Conservation (phyloP, 495 filamentous ascomycete species). For the Xylaria curta region DNA sequence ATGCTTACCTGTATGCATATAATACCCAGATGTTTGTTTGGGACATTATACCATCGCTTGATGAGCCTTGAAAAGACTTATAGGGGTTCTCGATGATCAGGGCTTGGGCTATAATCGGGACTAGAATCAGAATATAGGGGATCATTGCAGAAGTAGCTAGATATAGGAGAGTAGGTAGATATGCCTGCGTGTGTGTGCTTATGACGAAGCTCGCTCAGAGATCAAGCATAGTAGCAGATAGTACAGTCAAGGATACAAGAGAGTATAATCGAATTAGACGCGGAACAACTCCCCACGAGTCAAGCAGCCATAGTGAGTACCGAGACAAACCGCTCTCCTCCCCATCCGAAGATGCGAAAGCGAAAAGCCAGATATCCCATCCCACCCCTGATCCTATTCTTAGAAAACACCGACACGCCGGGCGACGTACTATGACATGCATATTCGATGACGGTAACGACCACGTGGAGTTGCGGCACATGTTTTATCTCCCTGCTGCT, state of each 20-base stretch:
- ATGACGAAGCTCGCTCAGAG: not conserved
- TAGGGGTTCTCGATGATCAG: not conserved
- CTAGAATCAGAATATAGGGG: not conserved
- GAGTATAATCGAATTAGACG: not conserved
- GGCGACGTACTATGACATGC: conserved; percentile 13
- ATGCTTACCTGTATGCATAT: not conserved
- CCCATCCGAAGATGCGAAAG: not conserved
- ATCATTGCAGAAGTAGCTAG: not conserved
- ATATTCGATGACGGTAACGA: not conserved
- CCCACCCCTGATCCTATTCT: not conserved
- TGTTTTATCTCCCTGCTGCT: not conserved
- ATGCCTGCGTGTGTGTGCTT: not conserved
- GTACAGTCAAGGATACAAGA: not conserved
- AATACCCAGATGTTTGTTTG: not conserved
- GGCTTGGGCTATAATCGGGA: not conserved
- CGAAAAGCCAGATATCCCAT: not conserved
- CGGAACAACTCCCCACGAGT: not conserved
- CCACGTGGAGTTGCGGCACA: conserved; percentile 1
- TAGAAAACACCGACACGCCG: not conserved
- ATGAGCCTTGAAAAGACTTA: not conserved
- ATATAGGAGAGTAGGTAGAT: not conserved
- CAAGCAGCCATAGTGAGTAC: not conserved
- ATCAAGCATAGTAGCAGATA: not conserved
- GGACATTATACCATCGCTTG: not conserved
- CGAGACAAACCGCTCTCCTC: not conserved